Conservation (phyloP, 23 red algal genomes). For the Agarophyton chilense region DNA sequence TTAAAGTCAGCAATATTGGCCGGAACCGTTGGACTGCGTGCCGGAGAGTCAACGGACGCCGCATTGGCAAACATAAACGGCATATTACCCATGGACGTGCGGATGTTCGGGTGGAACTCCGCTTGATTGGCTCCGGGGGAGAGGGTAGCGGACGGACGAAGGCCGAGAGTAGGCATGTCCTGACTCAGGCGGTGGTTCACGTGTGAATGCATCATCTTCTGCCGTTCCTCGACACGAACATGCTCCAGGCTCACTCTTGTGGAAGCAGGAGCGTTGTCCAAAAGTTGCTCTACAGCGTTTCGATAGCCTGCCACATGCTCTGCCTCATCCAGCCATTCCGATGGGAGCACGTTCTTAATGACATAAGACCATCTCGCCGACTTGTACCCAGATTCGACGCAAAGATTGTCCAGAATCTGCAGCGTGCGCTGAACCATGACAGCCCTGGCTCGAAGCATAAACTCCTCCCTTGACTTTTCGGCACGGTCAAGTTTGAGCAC, state of each 20-base stretch:
- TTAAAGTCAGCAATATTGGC: slow-evolving; percentile 1
- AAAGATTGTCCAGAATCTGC: slow-evolving; percentile 59
- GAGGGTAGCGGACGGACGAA: neutral
- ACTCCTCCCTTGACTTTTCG: slow-evolving; percentile 68
- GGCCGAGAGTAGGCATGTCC: slow-evolving; percentile 14
- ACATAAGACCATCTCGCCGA: slow-evolving; percentile 70
- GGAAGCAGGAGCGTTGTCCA: slow-evolving; percentile 26
- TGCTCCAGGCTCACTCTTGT: slow-evolving; percentile 33
- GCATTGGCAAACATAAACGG: neutral
- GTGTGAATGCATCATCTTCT: slow-evolving; percentile 21
- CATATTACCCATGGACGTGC: neutral
- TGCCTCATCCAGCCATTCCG: slow-evolving; percentile 45
- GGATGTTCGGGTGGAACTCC: neutral
- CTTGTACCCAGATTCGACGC: slow-evolving; percentile 61
- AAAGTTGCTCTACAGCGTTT: slow-evolving; percentile 46
- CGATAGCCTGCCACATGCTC: slow-evolving; percentile 38
- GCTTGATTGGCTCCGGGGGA: neutral
- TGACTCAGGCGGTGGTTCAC: slow-evolving; percentile 39
- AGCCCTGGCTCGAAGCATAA: slow-evolving; percentile 68
- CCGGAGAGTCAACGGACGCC: neutral
- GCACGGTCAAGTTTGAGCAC: slow-evolving; percentile 68
- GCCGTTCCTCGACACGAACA: slow-evolving; percentile 1
- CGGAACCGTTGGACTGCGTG: neutral
- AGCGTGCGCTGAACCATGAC: slow-evolving; percentile 64
- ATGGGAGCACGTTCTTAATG: slow-evolving; percentile 52